Evolutionary conservation across 768 basidiomycete genomes (phyloP).

Genomic region (Galerina sulciceps): DNA sequence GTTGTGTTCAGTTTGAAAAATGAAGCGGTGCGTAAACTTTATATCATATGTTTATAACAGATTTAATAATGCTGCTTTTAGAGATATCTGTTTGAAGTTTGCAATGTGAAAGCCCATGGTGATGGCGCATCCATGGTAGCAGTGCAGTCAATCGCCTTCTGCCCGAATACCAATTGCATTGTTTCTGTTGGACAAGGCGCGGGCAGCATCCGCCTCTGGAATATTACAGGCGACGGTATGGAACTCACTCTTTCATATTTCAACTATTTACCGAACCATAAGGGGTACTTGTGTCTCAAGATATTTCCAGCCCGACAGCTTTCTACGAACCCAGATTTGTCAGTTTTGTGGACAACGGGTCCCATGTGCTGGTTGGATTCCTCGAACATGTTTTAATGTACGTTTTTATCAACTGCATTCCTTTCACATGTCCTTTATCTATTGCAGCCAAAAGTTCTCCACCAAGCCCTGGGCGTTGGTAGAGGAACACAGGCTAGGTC

Average conservation of each 20-base stretch:
- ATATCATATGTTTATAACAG: background rate
- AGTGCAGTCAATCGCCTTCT: slow-evolving; percentile 4
- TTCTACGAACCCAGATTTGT: background rate
- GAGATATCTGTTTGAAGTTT: slow-evolving; percentile 2
- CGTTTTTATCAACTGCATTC: too few species aligned
- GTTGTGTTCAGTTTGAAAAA: background rate
- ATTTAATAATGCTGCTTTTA: background rate
- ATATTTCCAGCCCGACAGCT: background rate
- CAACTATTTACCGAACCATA: background rate
- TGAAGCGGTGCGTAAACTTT: background rate
- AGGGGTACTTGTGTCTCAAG: background rate
- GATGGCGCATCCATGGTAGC: slow-evolving; percentile 10
- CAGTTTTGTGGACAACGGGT: background rate
- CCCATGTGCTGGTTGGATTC: background rate
- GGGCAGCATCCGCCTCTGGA: slow-evolving; percentile 6
- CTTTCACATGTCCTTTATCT: too few species aligned
- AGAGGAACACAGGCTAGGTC: background rate
- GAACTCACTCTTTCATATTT: background rate
- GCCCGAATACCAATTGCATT: background rate
- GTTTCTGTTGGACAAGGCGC: slow-evolving; percentile 3
- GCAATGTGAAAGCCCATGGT: slow-evolving; percentile 3
- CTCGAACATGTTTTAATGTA: background rate
- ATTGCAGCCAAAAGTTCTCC: background rate
- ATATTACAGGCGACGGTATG: slow-evolving; percentile 1
- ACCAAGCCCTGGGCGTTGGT: background rate